These are phyloP conservation scores for Hypericum androsaemum DNA, from an alignment of 345 rosid species.

Conservation along the genomic window DNA sequence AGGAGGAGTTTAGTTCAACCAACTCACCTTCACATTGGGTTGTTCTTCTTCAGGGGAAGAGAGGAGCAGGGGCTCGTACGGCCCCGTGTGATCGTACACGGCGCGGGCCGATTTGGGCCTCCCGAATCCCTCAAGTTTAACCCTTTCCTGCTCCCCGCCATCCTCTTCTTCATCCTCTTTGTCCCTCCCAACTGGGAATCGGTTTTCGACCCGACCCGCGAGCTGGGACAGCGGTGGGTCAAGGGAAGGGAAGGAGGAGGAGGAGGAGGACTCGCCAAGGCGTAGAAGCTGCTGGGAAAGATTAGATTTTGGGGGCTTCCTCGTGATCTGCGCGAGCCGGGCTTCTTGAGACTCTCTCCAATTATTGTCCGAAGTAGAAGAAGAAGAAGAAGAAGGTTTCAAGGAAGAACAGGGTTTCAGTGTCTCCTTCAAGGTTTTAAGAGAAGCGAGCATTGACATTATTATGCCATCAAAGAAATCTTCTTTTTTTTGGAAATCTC, in stretches of 20 bases:
- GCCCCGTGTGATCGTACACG: slow-evolving; percentile 63
- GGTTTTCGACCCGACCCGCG: background rate
- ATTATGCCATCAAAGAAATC: no score
- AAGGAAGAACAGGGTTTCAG: slow-evolving; percentile 53
- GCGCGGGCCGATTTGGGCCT: slow-evolving; percentile 46
- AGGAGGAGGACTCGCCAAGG: slow-evolving; percentile 39
- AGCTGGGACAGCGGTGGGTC: slow-evolving; percentile 4
- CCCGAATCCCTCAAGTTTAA: slow-evolving; percentile 29
- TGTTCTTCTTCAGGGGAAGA: slow-evolving; percentile 39
- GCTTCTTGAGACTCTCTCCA: slow-evolving; percentile 30
- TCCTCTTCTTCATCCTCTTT: slow-evolving; percentile 25
- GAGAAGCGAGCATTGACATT: slow-evolving; percentile 1
- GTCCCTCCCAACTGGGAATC: slow-evolving; percentile 14
- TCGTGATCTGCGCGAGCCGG: slow-evolving; percentile 22
- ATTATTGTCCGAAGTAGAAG: slow-evolving; percentile 16
- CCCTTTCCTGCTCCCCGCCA: slow-evolving; percentile 18
- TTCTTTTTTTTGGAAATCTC: no score
- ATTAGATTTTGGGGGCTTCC: slow-evolving; percentile 86
- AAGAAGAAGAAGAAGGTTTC: slow-evolving; percentile 13
- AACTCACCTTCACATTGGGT: slow-evolving; percentile 57
- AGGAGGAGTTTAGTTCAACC: no score
- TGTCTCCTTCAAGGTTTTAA: slow-evolving; percentile 47
- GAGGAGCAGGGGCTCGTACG: slow-evolving; percentile 62
- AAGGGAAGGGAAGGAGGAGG: slow-evolving; percentile 27
- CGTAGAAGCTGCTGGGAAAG: slow-evolving; percentile 68